Evolutionary conservation across 371 early-diverging fungal species (phyloP).

Genomic region (Mucor circinelloides): DNA sequence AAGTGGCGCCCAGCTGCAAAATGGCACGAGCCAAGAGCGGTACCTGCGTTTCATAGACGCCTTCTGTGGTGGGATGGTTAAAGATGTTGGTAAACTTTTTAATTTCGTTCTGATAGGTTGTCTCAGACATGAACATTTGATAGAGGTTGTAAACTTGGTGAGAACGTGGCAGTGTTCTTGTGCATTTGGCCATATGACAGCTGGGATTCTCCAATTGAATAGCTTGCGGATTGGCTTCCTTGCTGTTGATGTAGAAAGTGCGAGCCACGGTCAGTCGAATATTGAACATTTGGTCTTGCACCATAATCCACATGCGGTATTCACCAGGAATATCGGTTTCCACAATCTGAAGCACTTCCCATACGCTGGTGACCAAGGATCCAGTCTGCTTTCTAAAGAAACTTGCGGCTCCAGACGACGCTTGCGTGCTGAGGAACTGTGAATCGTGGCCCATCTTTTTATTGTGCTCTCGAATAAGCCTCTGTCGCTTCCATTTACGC

Average conservation of each 20-base stretch:
- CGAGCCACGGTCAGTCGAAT: conserved; percentile 82
- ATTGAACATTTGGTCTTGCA: conserved; percentile 68
- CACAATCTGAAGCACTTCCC: conserved; percentile 87
- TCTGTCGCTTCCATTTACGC: conserved; percentile 69
- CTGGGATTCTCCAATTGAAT: conserved; percentile 25
- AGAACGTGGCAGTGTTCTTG: conserved; percentile 69
- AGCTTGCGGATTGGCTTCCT: conserved; percentile 52
- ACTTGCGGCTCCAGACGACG: conserved; percentile 25
- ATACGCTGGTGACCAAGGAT: conserved; percentile 56
- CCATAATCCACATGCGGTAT: conserved; percentile 81
- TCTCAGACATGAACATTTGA: conserved; percentile 81
- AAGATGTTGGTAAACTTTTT: conserved; percentile 77
- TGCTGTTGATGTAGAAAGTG: conserved; percentile 83
- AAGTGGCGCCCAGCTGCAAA: conserved; percentile 67
- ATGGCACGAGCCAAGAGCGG: conserved; percentile 81
- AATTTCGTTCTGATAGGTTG: conserved; percentile 68
- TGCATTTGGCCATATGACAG: conserved; percentile 35
- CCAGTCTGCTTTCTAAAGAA: conserved; percentile 64
- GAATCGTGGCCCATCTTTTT: conserved; percentile 31
- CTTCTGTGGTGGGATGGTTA: conserved; percentile 87
- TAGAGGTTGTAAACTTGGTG: conserved; percentile 71
- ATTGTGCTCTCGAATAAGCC: conserved; percentile 50
- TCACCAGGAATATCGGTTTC: conserved; percentile 86
- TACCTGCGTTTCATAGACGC: conserved; percentile 91
- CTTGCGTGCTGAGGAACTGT: conserved; percentile 1